Percentiles rank a stretch among this genome's conserved stretches.
Evolutionary conservation across 371 early-diverging fungal species (phyloP).

Genomic region (Quaeritorhiza haematococci): DNA sequence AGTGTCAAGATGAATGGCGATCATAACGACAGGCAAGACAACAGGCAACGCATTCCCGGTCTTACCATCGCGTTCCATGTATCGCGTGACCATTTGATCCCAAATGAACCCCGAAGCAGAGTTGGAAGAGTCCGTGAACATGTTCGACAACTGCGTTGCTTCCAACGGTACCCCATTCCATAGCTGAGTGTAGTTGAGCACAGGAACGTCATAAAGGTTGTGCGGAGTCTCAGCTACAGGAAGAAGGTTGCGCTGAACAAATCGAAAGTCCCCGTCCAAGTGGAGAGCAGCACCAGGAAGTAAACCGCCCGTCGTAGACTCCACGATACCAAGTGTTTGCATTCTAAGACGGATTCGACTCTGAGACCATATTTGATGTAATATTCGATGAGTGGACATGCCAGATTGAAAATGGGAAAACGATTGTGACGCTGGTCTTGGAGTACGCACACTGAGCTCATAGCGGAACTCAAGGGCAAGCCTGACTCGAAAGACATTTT

Average conservation of each 20-base stretch:
- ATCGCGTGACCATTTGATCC: conserved; percentile 12
- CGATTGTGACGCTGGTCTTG: neutral
- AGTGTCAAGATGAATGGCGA: conserved; percentile 6
- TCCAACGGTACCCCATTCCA: neutral
- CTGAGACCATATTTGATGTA: conserved; percentile 4
- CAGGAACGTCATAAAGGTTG: conserved; percentile 12
- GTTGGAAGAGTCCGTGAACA: too few relatives aligned
- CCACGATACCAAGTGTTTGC: conserved; percentile 18
- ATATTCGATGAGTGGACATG: conserved; percentile 1
- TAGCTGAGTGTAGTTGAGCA: conserved; percentile 15
- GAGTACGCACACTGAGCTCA: conserved; percentile 18
- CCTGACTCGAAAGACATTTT: conserved; percentile 18
- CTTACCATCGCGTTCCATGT: conserved; percentile 24
- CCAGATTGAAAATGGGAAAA: neutral
- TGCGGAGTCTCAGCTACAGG: conserved; percentile 10
- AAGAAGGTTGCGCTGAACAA: conserved; percentile 22
- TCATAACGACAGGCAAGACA: neutral
- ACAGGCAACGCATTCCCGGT: neutral
- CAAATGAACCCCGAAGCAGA: conserved; percentile 13
- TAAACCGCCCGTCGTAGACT: conserved; percentile 16
- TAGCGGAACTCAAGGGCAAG: conserved; percentile 25
- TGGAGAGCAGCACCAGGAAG: conserved; percentile 14
- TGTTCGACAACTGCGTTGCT: too few relatives aligned
- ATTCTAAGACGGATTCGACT: conserved; percentile 14
- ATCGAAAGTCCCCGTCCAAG: conserved; percentile 20